Evolutionary conservation across 2,329 filamentous ascomycete species (phyloP), one percentile per base, ranked within the genome.

Genomic region (Penicillium sp.): DNA sequence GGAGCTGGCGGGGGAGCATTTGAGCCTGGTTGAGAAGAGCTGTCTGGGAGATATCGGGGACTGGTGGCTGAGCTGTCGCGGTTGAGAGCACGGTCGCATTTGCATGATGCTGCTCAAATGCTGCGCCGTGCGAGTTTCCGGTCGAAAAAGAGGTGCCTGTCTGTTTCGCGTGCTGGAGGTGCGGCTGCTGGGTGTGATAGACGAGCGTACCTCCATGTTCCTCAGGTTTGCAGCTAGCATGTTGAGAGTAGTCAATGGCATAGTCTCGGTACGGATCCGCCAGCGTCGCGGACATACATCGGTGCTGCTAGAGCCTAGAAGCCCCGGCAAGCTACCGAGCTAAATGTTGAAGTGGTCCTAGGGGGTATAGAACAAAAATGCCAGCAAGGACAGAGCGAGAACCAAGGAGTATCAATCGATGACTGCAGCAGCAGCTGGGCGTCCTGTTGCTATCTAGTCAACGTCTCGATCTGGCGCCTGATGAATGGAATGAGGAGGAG

Each of bases 261-360:
- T 90, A 90, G 83, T 88, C 86, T 85, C 88, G 86, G 83, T 91
- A 91, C 80, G 88, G 87, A 84, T 86, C 85, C 84, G 87, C 88
- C 86, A 90, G 86, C 83, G 86, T 90, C 85, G 82, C 86, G 83
- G 83, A 85, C 80, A 86, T 85, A 80, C 87, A 90, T 90, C 72
- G 87, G 86, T 87, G 85, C 87, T 87, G 87, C 88, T 88, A 90
- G 88, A 90, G 88, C 88, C 84, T 64, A 61, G 62, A 85, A 87
- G 88, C 88, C 86, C 88, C 88, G 86, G 87, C 88, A 88, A 88
- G 73, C 71, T 71, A 66, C 67, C 69, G 61, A 65, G 60, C 55
- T 53, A 38, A 58, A 31, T 55, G 48, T 56, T 51, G 61, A 44
- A 41, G 29, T 52, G 29, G 11, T 29, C 31, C 21, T 21, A 38